phyloP scores from a whole-genome alignment of 495 filamentous ascomycete species.

The Talaromyces stipitatus region DNA sequence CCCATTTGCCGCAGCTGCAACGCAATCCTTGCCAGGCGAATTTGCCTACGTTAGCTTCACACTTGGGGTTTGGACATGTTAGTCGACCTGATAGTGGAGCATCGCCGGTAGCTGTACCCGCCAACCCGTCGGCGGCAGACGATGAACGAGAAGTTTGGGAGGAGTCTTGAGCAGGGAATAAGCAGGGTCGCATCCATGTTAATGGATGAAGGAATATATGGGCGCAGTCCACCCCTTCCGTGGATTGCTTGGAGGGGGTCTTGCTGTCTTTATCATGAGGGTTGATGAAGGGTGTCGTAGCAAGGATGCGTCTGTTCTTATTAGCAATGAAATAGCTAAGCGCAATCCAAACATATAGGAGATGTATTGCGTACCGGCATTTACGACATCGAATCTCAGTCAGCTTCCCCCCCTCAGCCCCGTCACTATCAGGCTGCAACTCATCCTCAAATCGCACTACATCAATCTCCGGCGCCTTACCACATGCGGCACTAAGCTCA shows the following conservation, averaged over 20 bases:
- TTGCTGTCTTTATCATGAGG: constrained; percentile 37
- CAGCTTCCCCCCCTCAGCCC: constrained; percentile 15
- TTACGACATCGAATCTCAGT: constrained; percentile 57
- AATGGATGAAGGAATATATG: constrained; percentile 88
- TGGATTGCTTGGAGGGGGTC: neutral
- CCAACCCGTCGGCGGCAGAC: neutral
- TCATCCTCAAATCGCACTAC: constrained; percentile 84
- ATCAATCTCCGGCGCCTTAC: constrained; percentile 63
- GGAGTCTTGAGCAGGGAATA: constrained; percentile 31
- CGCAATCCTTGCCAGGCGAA: constrained; percentile 94
- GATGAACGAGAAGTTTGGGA: neutral
- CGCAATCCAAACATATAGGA: neutral
- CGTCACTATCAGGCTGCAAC: constrained; percentile 21
- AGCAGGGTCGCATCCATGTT: constrained; percentile 82
- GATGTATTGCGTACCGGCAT: constrained; percentile 41
- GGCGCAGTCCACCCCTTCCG: constrained; percentile 44
- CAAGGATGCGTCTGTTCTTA: constrained; percentile 47
- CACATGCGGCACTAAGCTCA: constrained; percentile 60
- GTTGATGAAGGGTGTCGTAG: constrained; percentile 54
- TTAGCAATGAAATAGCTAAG: neutral
- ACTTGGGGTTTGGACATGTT: constrained; percentile 70
- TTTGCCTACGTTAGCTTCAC: constrained; percentile 72
- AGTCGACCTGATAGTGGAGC: constrained; percentile 75
- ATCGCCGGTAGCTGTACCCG: constrained; percentile 36
- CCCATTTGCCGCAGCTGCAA: constrained; percentile 86